Conservation (phyloP, 345 rosid species). For the Aurinia saxatilis region DNA sequence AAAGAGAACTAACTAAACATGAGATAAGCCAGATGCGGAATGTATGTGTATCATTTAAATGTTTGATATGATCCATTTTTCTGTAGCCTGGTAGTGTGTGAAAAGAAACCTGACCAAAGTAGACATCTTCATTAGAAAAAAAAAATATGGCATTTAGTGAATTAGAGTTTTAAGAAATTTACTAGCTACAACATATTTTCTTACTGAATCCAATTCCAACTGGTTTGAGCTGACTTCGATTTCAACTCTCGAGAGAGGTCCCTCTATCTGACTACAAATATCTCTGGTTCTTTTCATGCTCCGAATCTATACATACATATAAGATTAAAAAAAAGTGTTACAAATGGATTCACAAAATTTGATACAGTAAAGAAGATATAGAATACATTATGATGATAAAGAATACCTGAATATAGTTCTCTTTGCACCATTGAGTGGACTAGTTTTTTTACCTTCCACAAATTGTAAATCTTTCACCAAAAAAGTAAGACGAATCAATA, state of each 20-base stretch:
- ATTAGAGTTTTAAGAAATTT: background rate
- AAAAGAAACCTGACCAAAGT: slow-evolving; percentile 56
- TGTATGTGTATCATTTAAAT: slow-evolving; percentile 72
- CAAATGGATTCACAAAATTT: background rate
- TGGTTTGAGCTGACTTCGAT: slow-evolving; percentile 50
- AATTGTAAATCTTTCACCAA: slow-evolving; percentile 51
- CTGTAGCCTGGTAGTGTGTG: slow-evolving; percentile 61
- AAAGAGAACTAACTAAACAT: slow-evolving; percentile 35
- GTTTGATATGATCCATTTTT: slow-evolving; percentile 77
- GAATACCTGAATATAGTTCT: slow-evolving; percentile 80
- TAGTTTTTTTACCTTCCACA: slow-evolving; percentile 87
- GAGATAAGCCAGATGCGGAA: slow-evolving; percentile 80
- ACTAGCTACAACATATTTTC: slow-evolving; percentile 74
- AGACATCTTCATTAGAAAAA: background rate
- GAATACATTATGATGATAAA: background rate
- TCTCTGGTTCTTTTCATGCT: slow-evolving; percentile 95
- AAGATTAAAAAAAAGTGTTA: background rate
- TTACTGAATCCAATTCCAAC: slow-evolving; percentile 50
- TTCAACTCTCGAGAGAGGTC: slow-evolving; percentile 81
- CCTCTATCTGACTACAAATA: slow-evolving; percentile 71
- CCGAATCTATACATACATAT: slow-evolving; percentile 56
- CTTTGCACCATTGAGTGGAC: slow-evolving; percentile 91
- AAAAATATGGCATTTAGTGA: background rate
- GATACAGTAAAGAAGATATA: background rate
- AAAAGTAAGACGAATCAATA: slow-evolving; percentile 8